phyloP scores from a whole-genome alignment of 2,329 filamentous ascomycete species.

The Exophiala viscosa region DNA sequence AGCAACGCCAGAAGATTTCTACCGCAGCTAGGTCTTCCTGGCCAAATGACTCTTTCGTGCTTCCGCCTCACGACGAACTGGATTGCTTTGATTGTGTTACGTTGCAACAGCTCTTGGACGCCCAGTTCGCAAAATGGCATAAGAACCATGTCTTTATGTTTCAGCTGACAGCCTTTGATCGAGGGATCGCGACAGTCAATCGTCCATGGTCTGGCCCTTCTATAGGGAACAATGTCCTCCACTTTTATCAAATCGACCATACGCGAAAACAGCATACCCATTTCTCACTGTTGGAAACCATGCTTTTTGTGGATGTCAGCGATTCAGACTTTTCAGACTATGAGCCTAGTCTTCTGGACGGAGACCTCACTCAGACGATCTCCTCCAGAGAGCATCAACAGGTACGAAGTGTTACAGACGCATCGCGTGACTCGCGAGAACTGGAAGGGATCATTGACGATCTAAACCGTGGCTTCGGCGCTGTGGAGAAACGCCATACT shows the following conservation, averaged over 20 bases:
- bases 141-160: conserved; percentile 10
- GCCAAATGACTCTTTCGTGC: background rate
- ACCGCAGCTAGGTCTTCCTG: conserved; percentile 1
- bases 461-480: background rate
- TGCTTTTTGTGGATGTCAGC: background rate
- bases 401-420: background rate
- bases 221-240: background rate
- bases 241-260: background rate
- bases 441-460: conserved; percentile 11
- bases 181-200: background rate
- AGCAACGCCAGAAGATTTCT: conserved; percentile 1
- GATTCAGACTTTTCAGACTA: background rate
- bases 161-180: conserved; percentile 5
- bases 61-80: background rate
- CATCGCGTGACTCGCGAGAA: background rate
- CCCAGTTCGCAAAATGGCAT: conserved; percentile 5
- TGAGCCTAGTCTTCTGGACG: conserved; percentile 9
- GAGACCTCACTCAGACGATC: conserved; percentile 2
- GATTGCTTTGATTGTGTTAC: background rate
- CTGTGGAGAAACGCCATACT: background rate
- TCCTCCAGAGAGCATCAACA: background rate
- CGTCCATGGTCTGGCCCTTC: background rate
- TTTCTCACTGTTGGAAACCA: conserved; percentile 11
- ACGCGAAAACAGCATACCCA: background rate
- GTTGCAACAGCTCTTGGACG: conserved; percentile 1